Conservation (phyloP, 2,329 filamentous ascomycete species). For the Dissoconium aciculare region DNA sequence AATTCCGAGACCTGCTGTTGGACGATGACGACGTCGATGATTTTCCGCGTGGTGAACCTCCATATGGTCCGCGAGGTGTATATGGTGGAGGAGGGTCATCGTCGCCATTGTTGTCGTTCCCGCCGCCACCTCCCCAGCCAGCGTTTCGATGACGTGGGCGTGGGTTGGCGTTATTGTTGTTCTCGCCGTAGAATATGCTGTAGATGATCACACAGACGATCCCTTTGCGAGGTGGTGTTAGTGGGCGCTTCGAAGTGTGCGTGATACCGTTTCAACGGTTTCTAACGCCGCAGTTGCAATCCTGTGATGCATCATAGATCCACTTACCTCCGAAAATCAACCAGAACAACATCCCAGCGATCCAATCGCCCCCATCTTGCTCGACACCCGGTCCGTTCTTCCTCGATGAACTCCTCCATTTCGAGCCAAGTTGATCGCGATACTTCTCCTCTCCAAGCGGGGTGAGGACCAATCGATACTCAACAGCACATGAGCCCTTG, state of each 20-base stretch:
- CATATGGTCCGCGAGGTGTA: constrained; percentile 19
- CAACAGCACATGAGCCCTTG: constrained; percentile 81
- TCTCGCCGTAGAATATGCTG: constrained; percentile 14
- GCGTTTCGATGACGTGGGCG: constrained; percentile 8
- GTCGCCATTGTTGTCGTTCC: constrained; percentile 28
- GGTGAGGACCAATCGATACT: constrained; percentile 71
- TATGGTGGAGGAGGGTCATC: constrained; percentile 40
- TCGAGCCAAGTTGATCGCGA: constrained; percentile 2
- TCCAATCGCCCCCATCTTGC: constrained; percentile 10
- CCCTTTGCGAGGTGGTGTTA: too few relatives aligned
- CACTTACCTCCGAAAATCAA: constrained; percentile 40
- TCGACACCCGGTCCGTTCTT: constrained; percentile 2
- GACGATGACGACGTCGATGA: constrained; percentile 3
- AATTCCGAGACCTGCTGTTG: constrained; percentile 11
- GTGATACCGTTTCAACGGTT: too few relatives aligned
- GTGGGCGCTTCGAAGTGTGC: too few relatives aligned
- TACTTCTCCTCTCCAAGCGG: constrained; percentile 47
- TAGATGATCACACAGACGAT: constrained; percentile 20
- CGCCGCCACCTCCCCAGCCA: constrained; percentile 29
- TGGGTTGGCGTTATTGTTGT: constrained; percentile 5
- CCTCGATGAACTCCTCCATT: neutral
- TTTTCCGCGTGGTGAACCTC: constrained; percentile 9
- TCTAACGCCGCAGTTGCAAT: too few relatives aligned
- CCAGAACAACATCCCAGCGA: constrained; percentile 39
- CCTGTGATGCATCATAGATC: too few relatives aligned